These are phyloP conservation scores for Echeveria elegans DNA, from an alignment of 164 flowering plant species.

Conservation along the genomic window DNA sequence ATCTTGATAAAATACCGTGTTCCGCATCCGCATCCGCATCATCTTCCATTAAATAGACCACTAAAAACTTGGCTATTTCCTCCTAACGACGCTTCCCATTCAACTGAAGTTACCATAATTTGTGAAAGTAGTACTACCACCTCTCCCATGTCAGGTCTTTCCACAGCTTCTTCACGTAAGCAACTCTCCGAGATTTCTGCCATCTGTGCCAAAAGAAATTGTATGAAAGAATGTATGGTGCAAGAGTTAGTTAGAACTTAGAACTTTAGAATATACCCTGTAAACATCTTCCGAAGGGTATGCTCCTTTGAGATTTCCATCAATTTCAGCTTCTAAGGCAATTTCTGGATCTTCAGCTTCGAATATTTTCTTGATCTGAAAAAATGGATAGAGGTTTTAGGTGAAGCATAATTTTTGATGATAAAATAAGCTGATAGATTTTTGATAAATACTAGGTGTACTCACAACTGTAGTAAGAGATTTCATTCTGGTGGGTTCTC, in stretches of 20 bases:
- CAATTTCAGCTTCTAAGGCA: constrained; percentile 40
- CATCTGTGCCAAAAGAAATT: constrained; percentile 30
- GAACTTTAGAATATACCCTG: constrained; percentile 39
- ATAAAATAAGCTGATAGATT: not conserved
- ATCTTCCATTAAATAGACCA: constrained; percentile 51
- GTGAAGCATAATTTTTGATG: not conserved
- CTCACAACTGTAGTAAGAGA: constrained; percentile 59
- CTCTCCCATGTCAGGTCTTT: constrained; percentile 62
- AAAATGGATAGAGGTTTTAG: not conserved
- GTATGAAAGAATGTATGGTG: not conserved
- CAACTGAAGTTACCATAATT: constrained; percentile 34
- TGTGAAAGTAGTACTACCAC: constrained; percentile 40
- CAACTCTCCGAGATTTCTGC: constrained; percentile 52
- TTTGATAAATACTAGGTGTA: not conserved
- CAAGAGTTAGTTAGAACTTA: not conserved
- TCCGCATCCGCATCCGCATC: constrained; percentile 26
- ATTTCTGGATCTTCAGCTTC: constrained; percentile 31
- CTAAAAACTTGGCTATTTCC: constrained; percentile 63
- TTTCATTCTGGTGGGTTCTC: constrained; percentile 51
- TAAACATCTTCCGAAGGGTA: constrained; percentile 49
- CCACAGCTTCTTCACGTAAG: constrained; percentile 32
- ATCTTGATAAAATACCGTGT: not conserved
- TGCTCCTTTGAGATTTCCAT: constrained; percentile 37
- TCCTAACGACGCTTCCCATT: constrained; percentile 72
- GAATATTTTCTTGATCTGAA: constrained; percentile 44